These are phyloP conservation scores for Aspergillus uvarum DNA, from an alignment of 2,329 filamentous ascomycete species.

Conservation along the genomic window DNA sequence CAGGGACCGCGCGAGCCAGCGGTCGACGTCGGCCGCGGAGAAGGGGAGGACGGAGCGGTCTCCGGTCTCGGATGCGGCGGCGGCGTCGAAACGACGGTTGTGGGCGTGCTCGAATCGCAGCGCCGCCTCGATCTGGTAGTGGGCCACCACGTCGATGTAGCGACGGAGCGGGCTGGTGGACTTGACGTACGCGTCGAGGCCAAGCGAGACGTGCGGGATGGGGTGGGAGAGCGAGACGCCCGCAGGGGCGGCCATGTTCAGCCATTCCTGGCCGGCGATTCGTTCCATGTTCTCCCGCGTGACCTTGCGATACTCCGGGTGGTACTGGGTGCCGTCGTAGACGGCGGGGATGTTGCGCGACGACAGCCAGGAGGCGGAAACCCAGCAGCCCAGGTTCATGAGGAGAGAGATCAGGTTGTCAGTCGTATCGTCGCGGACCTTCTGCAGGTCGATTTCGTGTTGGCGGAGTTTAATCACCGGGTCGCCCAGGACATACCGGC, in stretches of 20 bases:
- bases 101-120: slow-evolving; percentile 55
- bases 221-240: slow-evolving; percentile 49
- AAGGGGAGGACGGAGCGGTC: slow-evolving; percentile 49
- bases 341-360: slow-evolving; percentile 38
- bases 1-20: slow-evolving; percentile 47
- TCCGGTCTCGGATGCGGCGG: slow-evolving; percentile 17
- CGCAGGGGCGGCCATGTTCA: slow-evolving; percentile 34
- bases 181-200: slow-evolving; percentile 56
- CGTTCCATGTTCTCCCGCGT: slow-evolving; percentile 40
- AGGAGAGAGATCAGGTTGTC: slow-evolving; percentile 45
- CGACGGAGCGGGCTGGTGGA: slow-evolving; percentile 62
- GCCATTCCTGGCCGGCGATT: slow-evolving; percentile 45
- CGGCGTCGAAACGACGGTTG: slow-evolving; percentile 42
- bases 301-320: slow-evolving; percentile 42
- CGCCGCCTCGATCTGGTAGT: slow-evolving; percentile 66
- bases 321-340: slow-evolving; percentile 39
- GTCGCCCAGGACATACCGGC: slow-evolving; percentile 41
- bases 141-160: slow-evolving; percentile 60
- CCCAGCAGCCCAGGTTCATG: slow-evolving; percentile 56
- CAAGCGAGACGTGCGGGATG: slow-evolving; percentile 52
- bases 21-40: slow-evolving; percentile 47
- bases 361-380: slow-evolving; percentile 37
- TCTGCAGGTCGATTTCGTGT: slow-evolving; percentile 35
- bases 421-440: slow-evolving; percentile 39
- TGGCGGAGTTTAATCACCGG: slow-evolving; percentile 41